Conservation (phyloP, 2,329 filamentous ascomycete genomes). For the Neopestalotiopsis sp. region DNA sequence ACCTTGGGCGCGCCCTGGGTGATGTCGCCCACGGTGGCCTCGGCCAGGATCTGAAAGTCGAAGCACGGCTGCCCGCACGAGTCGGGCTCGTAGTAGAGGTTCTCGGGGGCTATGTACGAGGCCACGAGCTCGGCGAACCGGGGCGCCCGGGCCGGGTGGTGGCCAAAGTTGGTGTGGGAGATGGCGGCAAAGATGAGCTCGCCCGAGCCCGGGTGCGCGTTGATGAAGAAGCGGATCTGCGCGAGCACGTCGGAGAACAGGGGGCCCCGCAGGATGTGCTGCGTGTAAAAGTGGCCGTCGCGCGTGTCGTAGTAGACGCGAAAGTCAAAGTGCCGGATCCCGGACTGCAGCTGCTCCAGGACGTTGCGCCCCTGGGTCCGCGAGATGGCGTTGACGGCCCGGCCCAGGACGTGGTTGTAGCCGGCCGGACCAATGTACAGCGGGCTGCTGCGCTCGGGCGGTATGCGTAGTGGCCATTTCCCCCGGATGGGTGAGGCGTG, state of each 20-base stretch:
- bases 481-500: not conserved
- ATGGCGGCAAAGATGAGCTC: not conserved
- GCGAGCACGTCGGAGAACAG: not conserved
- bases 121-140: not conserved
- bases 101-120: not conserved
- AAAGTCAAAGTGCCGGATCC: not conserved
- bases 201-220: not conserved
- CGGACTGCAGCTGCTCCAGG: not conserved
- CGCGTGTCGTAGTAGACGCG: constrained; percentile 1
- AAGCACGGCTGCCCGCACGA: not conserved
- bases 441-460: not conserved
- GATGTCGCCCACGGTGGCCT: not conserved
- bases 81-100: not conserved
- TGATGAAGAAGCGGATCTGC: not conserved
- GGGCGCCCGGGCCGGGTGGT: not conserved
- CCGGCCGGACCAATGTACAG: not conserved
- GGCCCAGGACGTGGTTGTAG: not conserved
- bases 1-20: not conserved
- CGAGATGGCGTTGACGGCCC: not conserved
- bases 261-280: not conserved
- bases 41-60: not conserved
- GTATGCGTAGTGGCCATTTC: not conserved
- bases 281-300: not conserved
- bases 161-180: not conserved
- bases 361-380: not conserved